phyloP scores from a whole-genome alignment of 805 yeast species.

The Sungouiozyma ichnusensis region DNA sequence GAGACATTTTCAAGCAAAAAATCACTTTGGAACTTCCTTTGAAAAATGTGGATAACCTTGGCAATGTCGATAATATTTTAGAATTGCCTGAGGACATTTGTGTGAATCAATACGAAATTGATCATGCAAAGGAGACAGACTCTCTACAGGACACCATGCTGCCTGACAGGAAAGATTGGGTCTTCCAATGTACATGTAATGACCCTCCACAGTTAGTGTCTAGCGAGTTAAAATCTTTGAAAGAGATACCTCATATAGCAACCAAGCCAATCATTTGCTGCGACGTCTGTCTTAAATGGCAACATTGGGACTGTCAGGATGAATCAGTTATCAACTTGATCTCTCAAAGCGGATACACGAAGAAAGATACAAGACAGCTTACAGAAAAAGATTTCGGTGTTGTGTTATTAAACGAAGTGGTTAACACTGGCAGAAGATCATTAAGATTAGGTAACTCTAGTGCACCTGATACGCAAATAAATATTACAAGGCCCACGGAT shows the following conservation, averaged over 20 bases:
- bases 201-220: slow-evolving; percentile 1
- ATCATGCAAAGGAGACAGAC: slow-evolving; percentile 12
- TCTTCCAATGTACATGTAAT: slow-evolving; percentile 21
- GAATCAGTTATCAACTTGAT: slow-evolving; percentile 9
- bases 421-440: slow-evolving; percentile 1
- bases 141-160: slow-evolving; percentile 9
- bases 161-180: slow-evolving; percentile 23
- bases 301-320: slow-evolving; percentile 25
- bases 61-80: slow-evolving; percentile 3
- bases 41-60: slow-evolving; percentile 1
- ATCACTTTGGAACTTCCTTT: not conserved
- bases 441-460: slow-evolving; percentile 2
- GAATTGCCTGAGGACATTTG: slow-evolving; percentile 25
- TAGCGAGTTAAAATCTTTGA: slow-evolving; percentile 7
- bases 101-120: slow-evolving; percentile 19
- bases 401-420: slow-evolving; percentile 13
- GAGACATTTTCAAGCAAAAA: slow-evolving; percentile 3
- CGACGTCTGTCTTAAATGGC: slow-evolving; percentile 27
- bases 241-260: slow-evolving; percentile 7
- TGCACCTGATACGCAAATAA: not conserved
- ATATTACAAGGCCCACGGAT: slow-evolving; percentile 17
- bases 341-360: slow-evolving; percentile 6
- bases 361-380: slow-evolving; percentile 3
- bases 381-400: slow-evolving; percentile 13
- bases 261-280: slow-evolving; percentile 23